A percentile compares a stretch with the other conserved stretches of the same genome.
Evolutionary conservation across 2,329 filamentous ascomycete species (phyloP).

Genomic region (Penicillium paneum): DNA sequence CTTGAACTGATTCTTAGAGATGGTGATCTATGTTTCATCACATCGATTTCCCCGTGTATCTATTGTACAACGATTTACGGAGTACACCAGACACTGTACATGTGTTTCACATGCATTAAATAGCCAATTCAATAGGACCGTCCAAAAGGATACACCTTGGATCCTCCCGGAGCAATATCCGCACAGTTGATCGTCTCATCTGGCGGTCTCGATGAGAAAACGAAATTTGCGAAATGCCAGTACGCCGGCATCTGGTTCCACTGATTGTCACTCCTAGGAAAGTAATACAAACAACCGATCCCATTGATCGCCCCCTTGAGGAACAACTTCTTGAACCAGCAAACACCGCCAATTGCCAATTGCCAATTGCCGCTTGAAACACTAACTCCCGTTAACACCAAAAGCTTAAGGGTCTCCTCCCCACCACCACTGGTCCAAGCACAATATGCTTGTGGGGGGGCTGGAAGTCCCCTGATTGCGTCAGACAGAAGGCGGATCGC

Average conservation of each 20-base stretch:
- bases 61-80: background rate
- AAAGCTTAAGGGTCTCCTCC: slow-evolving; percentile 7
- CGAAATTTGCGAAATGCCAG: slow-evolving; percentile 10
- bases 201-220: slow-evolving; percentile 6
- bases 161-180: slow-evolving; percentile 8
- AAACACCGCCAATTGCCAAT: background rate
- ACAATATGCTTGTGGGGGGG: background rate
- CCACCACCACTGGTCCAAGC: slow-evolving; percentile 7
- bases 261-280: slow-evolving; percentile 27
- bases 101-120: background rate
- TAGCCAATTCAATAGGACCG: background rate
- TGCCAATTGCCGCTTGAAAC: background rate
- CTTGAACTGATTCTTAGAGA: background rate
- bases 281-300: slow-evolving; percentile 13
- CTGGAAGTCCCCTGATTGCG: slow-evolving; percentile 22
- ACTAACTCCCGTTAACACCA: background rate
- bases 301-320: background rate
- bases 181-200: slow-evolving; percentile 7
- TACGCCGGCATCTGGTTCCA: slow-evolving; percentile 23
- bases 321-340: slow-evolving; percentile 1
- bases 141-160: background rate
- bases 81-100: background rate
- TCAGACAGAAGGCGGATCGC: slow-evolving; percentile 30
- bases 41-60: background rate
- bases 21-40: background rate